A percentile compares a stretch with the other conserved stretches of the same genome.
Conservation (phyloP, 306 rosid species). For the Castanea mollissima region DNA sequence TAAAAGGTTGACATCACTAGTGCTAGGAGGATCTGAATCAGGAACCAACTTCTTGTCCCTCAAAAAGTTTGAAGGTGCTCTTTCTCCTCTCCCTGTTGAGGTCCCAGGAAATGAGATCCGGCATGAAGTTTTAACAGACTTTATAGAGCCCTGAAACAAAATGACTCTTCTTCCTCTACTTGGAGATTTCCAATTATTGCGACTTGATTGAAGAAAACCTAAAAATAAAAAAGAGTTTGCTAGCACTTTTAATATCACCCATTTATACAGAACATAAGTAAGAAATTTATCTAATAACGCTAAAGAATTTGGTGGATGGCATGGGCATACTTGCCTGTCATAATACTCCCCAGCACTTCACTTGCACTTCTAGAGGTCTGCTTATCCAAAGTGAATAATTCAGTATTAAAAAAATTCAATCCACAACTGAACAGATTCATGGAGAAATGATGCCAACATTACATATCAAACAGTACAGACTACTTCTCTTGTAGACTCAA, state of each 20-base stretch:
- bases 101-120: slow-evolving; percentile 50
- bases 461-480: background rate
- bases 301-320: background rate
- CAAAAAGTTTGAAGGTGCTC: slow-evolving; percentile 25
- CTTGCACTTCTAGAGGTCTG: slow-evolving; percentile 44
- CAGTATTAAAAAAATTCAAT: background rate
- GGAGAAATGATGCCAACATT: background rate
- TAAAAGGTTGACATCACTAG: slow-evolving; percentile 55
- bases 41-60: slow-evolving; percentile 70
- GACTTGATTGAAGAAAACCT: slow-evolving; percentile 39
- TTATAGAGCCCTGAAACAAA: slow-evolving; percentile 38
- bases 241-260: background rate
- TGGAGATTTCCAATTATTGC: slow-evolving; percentile 31
- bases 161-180: slow-evolving; percentile 33
- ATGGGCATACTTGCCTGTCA: slow-evolving; percentile 51
- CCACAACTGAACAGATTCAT: background rate
- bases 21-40: slow-evolving; percentile 82
- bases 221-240: background rate
- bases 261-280: background rate
- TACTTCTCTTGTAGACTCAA: background rate
- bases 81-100: slow-evolving; percentile 31
- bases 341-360: slow-evolving; percentile 29
- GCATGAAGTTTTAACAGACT: slow-evolving; percentile 50
- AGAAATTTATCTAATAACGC: background rate
- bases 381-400: slow-evolving; percentile 6